A percentile compares a stretch with the other conserved stretches of the same genome.
These are phyloP conservation scores for Flammula alnicola DNA, from an alignment of 1,284 basidiomycete species.

Conservation along the genomic window DNA sequence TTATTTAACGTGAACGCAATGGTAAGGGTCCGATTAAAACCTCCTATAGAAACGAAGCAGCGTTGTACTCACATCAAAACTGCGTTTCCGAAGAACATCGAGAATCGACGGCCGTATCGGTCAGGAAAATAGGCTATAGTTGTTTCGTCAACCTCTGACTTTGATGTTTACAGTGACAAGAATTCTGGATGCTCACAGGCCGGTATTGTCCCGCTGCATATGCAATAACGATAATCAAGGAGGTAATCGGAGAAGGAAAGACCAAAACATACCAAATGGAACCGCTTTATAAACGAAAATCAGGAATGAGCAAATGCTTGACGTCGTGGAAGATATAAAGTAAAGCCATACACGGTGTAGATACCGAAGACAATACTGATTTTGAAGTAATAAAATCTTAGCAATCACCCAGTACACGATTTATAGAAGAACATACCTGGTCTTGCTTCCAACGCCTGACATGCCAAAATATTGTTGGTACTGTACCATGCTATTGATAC, in stretches of 20 bases:
- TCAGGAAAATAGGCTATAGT: constrained; percentile 50
- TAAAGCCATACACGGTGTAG: constrained; percentile 48
- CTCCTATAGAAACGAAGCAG: not conserved
- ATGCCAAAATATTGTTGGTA: constrained; percentile 55
- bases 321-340: not conserved
- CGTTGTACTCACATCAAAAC: constrained; percentile 44
- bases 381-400: not conserved
- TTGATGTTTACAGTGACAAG: not conserved
- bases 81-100: constrained; percentile 56
- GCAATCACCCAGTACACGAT: too few species aligned
- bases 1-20: not conserved
- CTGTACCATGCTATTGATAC: constrained; percentile 55
- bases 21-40: not conserved
- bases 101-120: constrained; percentile 53
- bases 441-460: constrained; percentile 45
- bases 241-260: not conserved
- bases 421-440: constrained; percentile 47
- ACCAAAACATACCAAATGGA: constrained; percentile 38
- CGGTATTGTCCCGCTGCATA: constrained; percentile 47
- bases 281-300: constrained; percentile 31
- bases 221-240: constrained; percentile 5
- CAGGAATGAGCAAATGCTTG: not conserved
- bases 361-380: constrained; percentile 58
- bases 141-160: constrained; percentile 3
- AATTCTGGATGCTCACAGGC: constrained; percentile 34